Conservation (phyloP, 805 yeast genomes). For the Starmerella riodocensis region DNA sequence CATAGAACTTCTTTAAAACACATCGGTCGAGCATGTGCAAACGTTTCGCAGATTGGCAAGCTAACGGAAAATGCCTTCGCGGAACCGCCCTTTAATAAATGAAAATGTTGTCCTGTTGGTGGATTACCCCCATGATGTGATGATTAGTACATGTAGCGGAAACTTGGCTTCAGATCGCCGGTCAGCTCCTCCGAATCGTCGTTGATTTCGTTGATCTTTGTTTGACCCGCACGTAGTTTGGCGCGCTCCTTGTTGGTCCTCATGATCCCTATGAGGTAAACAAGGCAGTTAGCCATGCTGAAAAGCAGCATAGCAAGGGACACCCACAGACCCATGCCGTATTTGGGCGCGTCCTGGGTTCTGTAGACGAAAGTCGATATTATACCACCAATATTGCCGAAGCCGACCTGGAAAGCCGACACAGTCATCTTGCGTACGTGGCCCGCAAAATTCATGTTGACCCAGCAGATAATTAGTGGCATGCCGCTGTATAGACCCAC, state of each 20-base stretch:
- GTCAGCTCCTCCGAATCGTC: slow-evolving; percentile 19
- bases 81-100: no score
- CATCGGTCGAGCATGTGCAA: no score
- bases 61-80: no score
- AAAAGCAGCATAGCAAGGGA: slow-evolving; percentile 38
- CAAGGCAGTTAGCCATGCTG: slow-evolving; percentile 28
- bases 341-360: slow-evolving; percentile 44
- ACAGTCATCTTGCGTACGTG: slow-evolving; percentile 48
- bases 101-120: no score
- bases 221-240: slow-evolving; percentile 21
- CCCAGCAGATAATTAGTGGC: slow-evolving; percentile 63
- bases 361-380: slow-evolving; percentile 47
- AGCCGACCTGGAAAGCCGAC: slow-evolving; percentile 51
- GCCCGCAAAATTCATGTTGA: slow-evolving; percentile 47
- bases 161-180: slow-evolving; percentile 27
- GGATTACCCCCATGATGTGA: no score
- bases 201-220: slow-evolving; percentile 19
- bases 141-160: slow-evolving; percentile 24
- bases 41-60: no score
- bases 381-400: slow-evolving; percentile 64
- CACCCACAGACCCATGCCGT: slow-evolving; percentile 41
- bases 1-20: no score
- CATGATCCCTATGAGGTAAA: slow-evolving; percentile 28
- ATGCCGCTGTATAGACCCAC: slow-evolving; percentile 48
- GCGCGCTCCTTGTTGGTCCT: slow-evolving; percentile 23